These are phyloP conservation scores for Hortiboletus rubellus DNA, from an alignment of 1,284 basidiomycete species.

Conservation along the genomic window DNA sequence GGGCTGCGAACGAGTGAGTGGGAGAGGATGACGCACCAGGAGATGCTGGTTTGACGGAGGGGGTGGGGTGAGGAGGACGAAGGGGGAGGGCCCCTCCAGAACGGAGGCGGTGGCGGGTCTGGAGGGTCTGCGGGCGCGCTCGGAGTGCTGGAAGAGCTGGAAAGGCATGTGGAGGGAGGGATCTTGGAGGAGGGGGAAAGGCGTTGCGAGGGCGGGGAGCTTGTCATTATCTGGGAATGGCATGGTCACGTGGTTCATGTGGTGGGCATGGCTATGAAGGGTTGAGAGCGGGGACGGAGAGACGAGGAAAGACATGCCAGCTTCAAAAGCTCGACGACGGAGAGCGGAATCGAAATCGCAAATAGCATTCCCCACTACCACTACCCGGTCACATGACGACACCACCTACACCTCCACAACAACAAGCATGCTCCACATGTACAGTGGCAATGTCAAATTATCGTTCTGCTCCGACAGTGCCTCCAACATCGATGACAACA, in stretches of 20 bases:
- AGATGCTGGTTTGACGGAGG: slow-evolving; percentile 7
- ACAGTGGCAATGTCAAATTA: slow-evolving; percentile 88
- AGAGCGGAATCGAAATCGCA: not conserved
- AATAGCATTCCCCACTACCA: slow-evolving; percentile 26
- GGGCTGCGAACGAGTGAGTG: not conserved
- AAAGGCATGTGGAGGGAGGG: slow-evolving; percentile 34
- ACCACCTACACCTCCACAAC: slow-evolving; percentile 37
- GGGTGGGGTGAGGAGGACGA: slow-evolving; percentile 25
- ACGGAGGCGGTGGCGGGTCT: slow-evolving; percentile 56
- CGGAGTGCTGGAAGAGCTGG: slow-evolving; percentile 26
- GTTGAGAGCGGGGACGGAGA: not conserved
- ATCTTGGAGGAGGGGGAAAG: slow-evolving; percentile 30
- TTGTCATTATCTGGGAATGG: slow-evolving; percentile 24
- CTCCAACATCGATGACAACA: slow-evolving; percentile 73
- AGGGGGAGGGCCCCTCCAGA: slow-evolving; percentile 35
- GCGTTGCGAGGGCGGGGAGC: slow-evolving; percentile 21
- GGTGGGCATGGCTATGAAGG: slow-evolving; percentile 2
- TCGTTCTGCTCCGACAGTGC: slow-evolving; percentile 92
- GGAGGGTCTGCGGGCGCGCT: slow-evolving; percentile 31
- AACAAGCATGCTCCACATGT: slow-evolving; percentile 80
- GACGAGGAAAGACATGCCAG: not conserved
- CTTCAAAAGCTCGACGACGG: not conserved
- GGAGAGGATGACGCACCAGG: slow-evolving; percentile 9
- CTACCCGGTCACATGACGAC: slow-evolving; percentile 29
- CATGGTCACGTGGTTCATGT: slow-evolving; percentile 30